Percentiles rank a stretch among this genome's conserved stretches.
Conservation (phyloP, 805 yeast species). For the Saccharomycopsis sp. region DNA sequence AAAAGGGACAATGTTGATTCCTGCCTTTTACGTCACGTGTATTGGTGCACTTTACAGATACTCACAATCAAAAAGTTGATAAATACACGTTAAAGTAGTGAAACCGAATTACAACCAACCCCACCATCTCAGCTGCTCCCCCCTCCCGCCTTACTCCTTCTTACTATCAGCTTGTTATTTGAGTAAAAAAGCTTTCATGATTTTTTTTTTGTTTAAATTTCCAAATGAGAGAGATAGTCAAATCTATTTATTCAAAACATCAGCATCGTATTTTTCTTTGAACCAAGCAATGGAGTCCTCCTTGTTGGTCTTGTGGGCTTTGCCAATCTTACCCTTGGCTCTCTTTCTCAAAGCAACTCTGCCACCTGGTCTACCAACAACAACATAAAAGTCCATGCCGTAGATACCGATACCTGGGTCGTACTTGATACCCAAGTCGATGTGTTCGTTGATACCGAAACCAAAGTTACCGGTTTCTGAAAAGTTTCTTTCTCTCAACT, state of each 20-base stretch:
- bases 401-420: conserved; percentile 99
- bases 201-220: no score
- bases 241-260: conserved; percentile 72
- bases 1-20: no score
- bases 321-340: conserved; percentile 79
- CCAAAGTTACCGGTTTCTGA: conserved; percentile 99
- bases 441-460: conserved; percentile 99
- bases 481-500: conserved; percentile 89
- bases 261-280: conserved; percentile 99
- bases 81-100: no score
- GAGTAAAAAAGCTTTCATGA: no score
- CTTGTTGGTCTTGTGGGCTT: conserved; percentile 83
- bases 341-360: conserved; percentile 99
- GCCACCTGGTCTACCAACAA: conserved; percentile 98
- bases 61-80: no score
- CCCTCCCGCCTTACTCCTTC: no score
- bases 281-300: conserved; percentile 97
- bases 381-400: conserved; percentile 99
- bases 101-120: no score
- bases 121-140: no score
- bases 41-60: no score
- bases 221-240: no score
- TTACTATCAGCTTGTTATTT: no score
- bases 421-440: conserved; percentile 99
- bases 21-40: no score